Evolutionary conservation across 345 rosid species (phyloP).

Genomic region (Conringia planisiliqua): DNA sequence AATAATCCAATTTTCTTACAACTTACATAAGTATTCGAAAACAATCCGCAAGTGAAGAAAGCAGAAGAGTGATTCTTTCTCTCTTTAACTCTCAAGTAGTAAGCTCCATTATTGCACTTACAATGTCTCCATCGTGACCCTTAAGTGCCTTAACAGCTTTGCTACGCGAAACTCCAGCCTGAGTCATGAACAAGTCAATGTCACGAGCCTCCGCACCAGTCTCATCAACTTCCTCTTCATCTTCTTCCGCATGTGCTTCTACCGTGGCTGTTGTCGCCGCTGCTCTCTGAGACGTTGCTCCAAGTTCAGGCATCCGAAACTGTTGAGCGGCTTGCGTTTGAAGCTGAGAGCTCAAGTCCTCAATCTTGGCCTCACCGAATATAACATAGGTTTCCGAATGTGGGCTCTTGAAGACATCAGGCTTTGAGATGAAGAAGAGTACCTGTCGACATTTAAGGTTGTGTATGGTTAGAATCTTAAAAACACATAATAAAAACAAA

Average conservation of each 20-base stretch:
- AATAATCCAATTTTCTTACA: no score
- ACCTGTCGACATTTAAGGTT: conserved; percentile 37
- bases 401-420: conserved; percentile 86
- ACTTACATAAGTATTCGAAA: no score
- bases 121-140: conserved; percentile 74
- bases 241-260: conserved; percentile 56
- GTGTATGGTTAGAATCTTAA: neutral
- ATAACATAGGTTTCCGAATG: conserved; percentile 81
- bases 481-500: neutral
- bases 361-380: conserved; percentile 92
- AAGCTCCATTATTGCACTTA: conserved; percentile 91
- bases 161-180: conserved; percentile 66
- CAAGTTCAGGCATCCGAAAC: conserved; percentile 73
- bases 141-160: conserved; percentile 84
- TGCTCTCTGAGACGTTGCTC: conserved; percentile 55
- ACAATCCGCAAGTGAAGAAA: neutral
- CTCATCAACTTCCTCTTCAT: conserved; percentile 77
- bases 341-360: conserved; percentile 89
- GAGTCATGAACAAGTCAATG: conserved; percentile 85
- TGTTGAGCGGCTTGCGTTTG: conserved; percentile 91
- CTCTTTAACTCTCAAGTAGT: conserved; percentile 36
- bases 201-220: conserved; percentile 69
- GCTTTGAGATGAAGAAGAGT: conserved; percentile 79
- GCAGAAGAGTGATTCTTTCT: neutral
- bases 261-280: conserved; percentile 42